These are phyloP conservation scores for Fusarium ramigenum DNA, from an alignment of 2,329 filamentous ascomycete species.

Conservation along the genomic window DNA sequence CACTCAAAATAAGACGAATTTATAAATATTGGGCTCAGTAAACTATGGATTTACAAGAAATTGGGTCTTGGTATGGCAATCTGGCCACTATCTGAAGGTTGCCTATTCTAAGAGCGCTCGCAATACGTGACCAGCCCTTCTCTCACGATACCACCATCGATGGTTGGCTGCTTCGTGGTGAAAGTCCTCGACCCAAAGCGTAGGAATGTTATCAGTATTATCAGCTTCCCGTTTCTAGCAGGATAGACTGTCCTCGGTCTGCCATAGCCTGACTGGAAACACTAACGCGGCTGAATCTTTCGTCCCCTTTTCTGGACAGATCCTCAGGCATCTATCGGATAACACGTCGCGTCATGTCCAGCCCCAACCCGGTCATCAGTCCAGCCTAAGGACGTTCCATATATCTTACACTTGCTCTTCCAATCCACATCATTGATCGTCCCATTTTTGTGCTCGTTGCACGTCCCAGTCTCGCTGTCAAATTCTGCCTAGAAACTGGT, in stretches of 20 bases:
- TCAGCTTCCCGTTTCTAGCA: rapidly evolving
- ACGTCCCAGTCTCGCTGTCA: not conserved
- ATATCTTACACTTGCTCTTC: not conserved
- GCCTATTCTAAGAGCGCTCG: rapidly evolving
- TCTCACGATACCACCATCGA: too few species aligned
- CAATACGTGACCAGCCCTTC: not conserved
- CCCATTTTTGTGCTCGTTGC: rapidly evolving
- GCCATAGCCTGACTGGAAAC: rapidly evolving
- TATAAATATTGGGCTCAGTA: too few species aligned
- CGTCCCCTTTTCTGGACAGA: rapidly evolving
- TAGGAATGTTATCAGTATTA: not conserved
- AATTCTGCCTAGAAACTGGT: not conserved
- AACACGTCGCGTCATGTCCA: not conserved
- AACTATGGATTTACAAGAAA: rapidly evolving
- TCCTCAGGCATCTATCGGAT: not conserved
- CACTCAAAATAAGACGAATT: too few species aligned
- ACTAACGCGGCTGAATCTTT: rapidly evolving
- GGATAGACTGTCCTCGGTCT: rapidly evolving
- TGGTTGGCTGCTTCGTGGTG: not conserved
- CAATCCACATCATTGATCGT: not conserved
- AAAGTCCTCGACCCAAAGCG: not conserved
- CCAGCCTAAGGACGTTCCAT: not conserved
- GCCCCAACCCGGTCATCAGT: not conserved
- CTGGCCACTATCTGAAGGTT: rapidly evolving
- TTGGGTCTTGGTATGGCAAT: rapidly evolving